Evolutionary conservation across 805 yeast genomes (phyloP).

Genomic region (Komagataella pastoris): DNA sequence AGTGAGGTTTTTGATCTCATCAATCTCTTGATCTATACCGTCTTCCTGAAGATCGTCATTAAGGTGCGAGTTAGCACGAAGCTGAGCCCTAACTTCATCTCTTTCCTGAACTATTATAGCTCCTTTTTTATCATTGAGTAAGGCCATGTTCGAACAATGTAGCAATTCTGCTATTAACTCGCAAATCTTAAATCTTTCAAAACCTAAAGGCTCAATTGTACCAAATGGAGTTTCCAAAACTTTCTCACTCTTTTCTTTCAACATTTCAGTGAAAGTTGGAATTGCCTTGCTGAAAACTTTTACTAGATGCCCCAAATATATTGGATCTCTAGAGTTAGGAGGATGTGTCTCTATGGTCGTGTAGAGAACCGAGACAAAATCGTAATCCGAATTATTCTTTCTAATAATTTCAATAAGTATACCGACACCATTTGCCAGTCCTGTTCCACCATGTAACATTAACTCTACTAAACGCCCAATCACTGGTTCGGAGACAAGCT

Average conservation of each 20-base stretch:
- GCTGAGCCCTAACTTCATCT: conserved; percentile 26
- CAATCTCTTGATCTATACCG: conserved; percentile 34
- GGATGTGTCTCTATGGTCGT: conserved; percentile 82
- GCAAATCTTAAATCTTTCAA: conserved; percentile 80
- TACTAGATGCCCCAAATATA: conserved; percentile 79
- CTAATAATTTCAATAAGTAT: conserved; percentile 88
- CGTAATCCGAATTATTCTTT: conserved; percentile 93
- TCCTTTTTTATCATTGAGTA: conserved; percentile 66
- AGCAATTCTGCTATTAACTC: conserved; percentile 88
- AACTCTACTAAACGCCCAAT: conserved; percentile 55
- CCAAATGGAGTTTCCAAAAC: conserved; percentile 54
- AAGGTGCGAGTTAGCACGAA: background rate
- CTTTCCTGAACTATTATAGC: conserved; percentile 55
- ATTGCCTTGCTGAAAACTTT: conserved; percentile 64
- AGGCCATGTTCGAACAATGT: conserved; percentile 96
- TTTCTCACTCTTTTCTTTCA: conserved; percentile 24
- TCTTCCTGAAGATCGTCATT: conserved; percentile 11
- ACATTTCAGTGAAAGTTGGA: conserved; percentile 52
- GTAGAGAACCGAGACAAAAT: conserved; percentile 71
- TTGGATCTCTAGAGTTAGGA: conserved; percentile 86
- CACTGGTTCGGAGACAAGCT: conserved; percentile 66
- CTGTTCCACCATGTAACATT: conserved; percentile 77
- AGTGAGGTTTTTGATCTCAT: conserved; percentile 8
- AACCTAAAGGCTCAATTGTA: conserved; percentile 64
- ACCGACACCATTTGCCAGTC: conserved; percentile 89